Percentiles rank a stretch among this genome's conserved stretches.
Evolutionary conservation across 306 rosid species (phyloP).

Genomic region (Chamaecrista fasciculata): DNA sequence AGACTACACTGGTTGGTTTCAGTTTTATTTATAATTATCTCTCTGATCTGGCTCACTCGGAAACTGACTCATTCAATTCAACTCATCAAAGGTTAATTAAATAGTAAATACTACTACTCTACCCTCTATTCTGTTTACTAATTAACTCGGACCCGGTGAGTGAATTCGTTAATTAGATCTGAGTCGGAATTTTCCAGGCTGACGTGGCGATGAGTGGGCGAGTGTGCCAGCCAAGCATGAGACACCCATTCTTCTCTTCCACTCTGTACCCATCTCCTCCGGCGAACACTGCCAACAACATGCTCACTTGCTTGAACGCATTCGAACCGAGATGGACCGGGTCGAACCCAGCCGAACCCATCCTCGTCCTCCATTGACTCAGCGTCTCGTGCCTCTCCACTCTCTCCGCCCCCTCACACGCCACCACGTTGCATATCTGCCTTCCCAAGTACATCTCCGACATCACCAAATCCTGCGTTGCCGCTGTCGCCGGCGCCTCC

Average conservation of each 20-base stretch:
- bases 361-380: slow-evolving; percentile 51
- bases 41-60: slow-evolving; percentile 5
- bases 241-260: slow-evolving; percentile 54
- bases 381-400: slow-evolving; percentile 65
- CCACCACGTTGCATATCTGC: slow-evolving; percentile 72
- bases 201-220: slow-evolving; percentile 67
- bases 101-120: too few species aligned
- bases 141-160: slow-evolving; percentile 12
- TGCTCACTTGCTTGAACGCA: slow-evolving; percentile 65
- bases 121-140: too few species aligned
- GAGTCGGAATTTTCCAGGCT: slow-evolving; percentile 52
- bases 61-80: slow-evolving; percentile 8
- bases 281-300: slow-evolving; percentile 44
- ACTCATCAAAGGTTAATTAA: background rate
- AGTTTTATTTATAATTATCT: background rate
- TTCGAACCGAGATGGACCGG: slow-evolving; percentile 60
- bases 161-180: too few species aligned
- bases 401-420: slow-evolving; percentile 55
- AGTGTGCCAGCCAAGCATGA: slow-evolving; percentile 68
- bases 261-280: slow-evolving; percentile 62
- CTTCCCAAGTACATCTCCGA: slow-evolving; percentile 61
- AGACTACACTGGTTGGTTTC: background rate
- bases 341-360: slow-evolving; percentile 52
- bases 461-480: slow-evolving; percentile 43
- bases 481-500: slow-evolving; percentile 37